These are phyloP conservation scores for Plasmodium chabaudi DNA, from an alignment of 169 alveolate genomes.

Conservation along the genomic window DNA sequence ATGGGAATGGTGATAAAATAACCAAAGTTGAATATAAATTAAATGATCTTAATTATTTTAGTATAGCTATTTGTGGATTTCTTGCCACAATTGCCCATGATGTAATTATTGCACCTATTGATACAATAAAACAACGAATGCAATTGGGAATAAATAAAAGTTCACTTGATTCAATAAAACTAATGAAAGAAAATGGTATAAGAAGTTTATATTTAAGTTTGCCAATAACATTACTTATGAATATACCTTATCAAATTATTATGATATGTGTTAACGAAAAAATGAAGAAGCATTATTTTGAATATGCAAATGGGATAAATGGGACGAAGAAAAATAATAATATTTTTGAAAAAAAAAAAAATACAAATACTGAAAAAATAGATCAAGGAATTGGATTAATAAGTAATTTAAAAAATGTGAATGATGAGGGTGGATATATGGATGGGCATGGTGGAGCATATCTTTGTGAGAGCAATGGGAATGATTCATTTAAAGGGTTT, in stretches of 20 bases:
- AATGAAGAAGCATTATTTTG: slow-evolving; percentile 84
- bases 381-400: background rate
- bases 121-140: slow-evolving; percentile 95
- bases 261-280: slow-evolving; percentile 94
- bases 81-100: slow-evolving; percentile 96
- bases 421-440: background rate
- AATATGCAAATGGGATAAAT: slow-evolving; percentile 14
- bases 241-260: slow-evolving; percentile 94
- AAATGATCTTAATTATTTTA: slow-evolving; percentile 78
- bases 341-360: slow-evolving; percentile 1
- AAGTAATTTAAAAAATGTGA: slow-evolving; percentile 5
- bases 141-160: slow-evolving; percentile 91
- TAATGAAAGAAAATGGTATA: slow-evolving; percentile 92
- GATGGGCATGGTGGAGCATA: background rate
- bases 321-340: slow-evolving; percentile 5
- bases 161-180: slow-evolving; percentile 72
- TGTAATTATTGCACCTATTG: slow-evolving; percentile 97
- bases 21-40: slow-evolving; percentile 35
- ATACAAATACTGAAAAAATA: background rate
- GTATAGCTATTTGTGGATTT: slow-evolving; percentile 93
- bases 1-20: background rate
- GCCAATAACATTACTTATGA: slow-evolving; percentile 96
- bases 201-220: slow-evolving; percentile 92
- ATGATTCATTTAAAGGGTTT: slow-evolving; percentile 14
- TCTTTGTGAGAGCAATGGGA: slow-evolving; percentile 1